Conservation (phyloP, 2,329 filamentous ascomycete species). For the Trichophaea hybrida region DNA sequence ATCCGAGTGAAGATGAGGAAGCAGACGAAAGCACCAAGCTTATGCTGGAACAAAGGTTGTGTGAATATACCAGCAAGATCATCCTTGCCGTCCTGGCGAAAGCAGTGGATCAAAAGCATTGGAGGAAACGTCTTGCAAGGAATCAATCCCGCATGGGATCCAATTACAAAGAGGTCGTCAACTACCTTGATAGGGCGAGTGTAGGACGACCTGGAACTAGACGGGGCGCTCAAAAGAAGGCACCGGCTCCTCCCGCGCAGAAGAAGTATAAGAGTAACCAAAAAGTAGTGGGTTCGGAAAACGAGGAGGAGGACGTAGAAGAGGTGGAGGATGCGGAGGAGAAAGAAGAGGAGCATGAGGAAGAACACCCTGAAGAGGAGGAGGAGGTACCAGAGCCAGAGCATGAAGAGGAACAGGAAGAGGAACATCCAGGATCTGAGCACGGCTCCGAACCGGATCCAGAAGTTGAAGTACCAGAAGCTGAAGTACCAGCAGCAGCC, state of each 20-base stretch:
- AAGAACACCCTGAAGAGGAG: slow-evolving; percentile 6
- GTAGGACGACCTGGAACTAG: slow-evolving; percentile 33
- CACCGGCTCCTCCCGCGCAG: slow-evolving; percentile 35
- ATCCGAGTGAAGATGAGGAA: slow-evolving; percentile 53
- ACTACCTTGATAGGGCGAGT: slow-evolving; percentile 51
- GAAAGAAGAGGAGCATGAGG: slow-evolving; percentile 25
- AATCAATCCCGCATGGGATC: slow-evolving; percentile 69
- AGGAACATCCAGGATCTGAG: slow-evolving; percentile 14
- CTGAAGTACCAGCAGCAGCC: slow-evolving; percentile 18
- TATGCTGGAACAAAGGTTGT: slow-evolving; percentile 70
- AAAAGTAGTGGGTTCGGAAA: slow-evolving; percentile 34
- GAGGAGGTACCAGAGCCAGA: slow-evolving; percentile 25
- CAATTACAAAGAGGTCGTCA: slow-evolving; percentile 74
- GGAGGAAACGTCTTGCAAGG: slow-evolving; percentile 57
- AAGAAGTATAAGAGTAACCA: slow-evolving; percentile 30
- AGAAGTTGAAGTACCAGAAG: not conserved
- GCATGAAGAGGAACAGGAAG: slow-evolving; percentile 32
- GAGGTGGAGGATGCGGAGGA: slow-evolving; percentile 27
- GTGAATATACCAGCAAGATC: slow-evolving; percentile 70
- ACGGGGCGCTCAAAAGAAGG: slow-evolving; percentile 32
- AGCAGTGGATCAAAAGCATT: slow-evolving; percentile 53
- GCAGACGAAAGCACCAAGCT: slow-evolving; percentile 54
- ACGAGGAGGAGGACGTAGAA: slow-evolving; percentile 27
- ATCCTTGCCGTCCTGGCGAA: slow-evolving; percentile 65
- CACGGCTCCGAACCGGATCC: slow-evolving; percentile 15